phyloP scores from a whole-genome alignment of 1,284 basidiomycete species.

The Omphalotus olearius region DNA sequence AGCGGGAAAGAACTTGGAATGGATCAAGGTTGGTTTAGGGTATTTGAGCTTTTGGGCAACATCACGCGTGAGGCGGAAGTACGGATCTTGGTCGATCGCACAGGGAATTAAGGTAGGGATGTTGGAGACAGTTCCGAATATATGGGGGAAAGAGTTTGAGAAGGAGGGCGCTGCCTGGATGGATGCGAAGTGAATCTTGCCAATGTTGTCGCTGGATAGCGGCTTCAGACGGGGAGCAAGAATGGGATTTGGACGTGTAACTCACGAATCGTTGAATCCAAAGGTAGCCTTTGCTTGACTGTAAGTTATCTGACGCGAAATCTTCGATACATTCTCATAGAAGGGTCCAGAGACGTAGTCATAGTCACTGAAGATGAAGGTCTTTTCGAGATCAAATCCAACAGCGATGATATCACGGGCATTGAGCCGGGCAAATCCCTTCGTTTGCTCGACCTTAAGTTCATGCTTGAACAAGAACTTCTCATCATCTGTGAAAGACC shows the following conservation, averaged over 20 bases:
- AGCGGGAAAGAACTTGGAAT: slow-evolving; percentile 98
- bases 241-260: slow-evolving; percentile 14
- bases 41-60: slow-evolving; percentile 93
- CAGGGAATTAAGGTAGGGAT: slow-evolving; percentile 96
- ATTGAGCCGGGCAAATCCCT: slow-evolving; percentile 82
- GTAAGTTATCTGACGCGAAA: slow-evolving; percentile 90
- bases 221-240: not conserved
- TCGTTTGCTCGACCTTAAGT: slow-evolving; percentile 87
- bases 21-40: slow-evolving; percentile 90
- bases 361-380: slow-evolving; percentile 96
- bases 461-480: slow-evolving; percentile 98
- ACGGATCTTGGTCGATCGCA: slow-evolving; percentile 96
- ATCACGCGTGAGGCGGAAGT: slow-evolving; percentile 97
- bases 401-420: slow-evolving; percentile 96
- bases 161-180: slow-evolving; percentile 97
- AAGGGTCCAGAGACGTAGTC: slow-evolving; percentile 89
- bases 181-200: slow-evolving; percentile 97
- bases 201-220: slow-evolving; percentile 86
- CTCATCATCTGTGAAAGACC: slow-evolving; percentile 76
- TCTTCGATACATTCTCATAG: slow-evolving; percentile 92
- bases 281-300: slow-evolving; percentile 95
- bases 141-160: slow-evolving; percentile 98
- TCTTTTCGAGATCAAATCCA: slow-evolving; percentile 90
- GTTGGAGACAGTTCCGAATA: slow-evolving; percentile 83
- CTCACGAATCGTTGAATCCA: slow-evolving; percentile 92